Evolutionary conservation across 805 yeast species (phyloP).

Genomic region (Pichia paraexigua): DNA sequence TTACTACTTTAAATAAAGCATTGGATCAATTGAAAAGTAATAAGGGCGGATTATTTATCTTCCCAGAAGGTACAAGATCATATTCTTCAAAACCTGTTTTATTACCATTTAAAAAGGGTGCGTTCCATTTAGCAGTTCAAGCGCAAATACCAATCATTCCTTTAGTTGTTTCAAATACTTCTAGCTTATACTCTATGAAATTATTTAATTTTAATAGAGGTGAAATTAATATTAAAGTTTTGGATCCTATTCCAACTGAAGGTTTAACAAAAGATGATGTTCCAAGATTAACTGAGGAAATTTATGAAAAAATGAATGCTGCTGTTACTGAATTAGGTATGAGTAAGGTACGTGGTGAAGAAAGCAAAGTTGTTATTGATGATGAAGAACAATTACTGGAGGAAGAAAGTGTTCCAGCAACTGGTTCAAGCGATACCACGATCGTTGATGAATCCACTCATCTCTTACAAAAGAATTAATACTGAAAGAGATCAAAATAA

Average conservation of each 20-base stretch:
- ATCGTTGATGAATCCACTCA: conserved; percentile 8
- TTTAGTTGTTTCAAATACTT: conserved; percentile 77
- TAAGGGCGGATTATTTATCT: conserved; percentile 75
- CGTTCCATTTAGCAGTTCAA: conserved; percentile 94
- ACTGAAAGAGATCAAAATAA: neutral
- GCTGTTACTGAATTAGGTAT: conserved; percentile 36
- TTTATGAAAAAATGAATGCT: conserved; percentile 49
- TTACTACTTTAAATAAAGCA: conserved; percentile 66
- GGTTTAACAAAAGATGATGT: conserved; percentile 69
- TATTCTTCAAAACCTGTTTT: conserved; percentile 58
- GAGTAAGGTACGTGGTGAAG: conserved; percentile 27
- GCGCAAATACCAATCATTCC: conserved; percentile 89
- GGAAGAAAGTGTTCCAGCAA: conserved; percentile 1
- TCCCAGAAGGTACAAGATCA: conserved; percentile 97
- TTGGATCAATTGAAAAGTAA: conserved; percentile 49
- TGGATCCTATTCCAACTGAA: conserved; percentile 71
- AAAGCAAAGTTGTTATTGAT: neutral
- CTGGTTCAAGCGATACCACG: neutral
- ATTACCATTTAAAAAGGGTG: conserved; percentile 93
- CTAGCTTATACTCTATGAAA: conserved; percentile 57
- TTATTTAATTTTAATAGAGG: conserved; percentile 67
- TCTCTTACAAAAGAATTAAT: neutral
- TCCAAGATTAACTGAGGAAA: conserved; percentile 45
- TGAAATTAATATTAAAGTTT: conserved; percentile 64
- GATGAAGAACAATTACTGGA: neutral